These are phyloP conservation scores for Phytophthora syringae DNA, from an alignment of 352 stramenopile genomes.

Conservation along the genomic window DNA sequence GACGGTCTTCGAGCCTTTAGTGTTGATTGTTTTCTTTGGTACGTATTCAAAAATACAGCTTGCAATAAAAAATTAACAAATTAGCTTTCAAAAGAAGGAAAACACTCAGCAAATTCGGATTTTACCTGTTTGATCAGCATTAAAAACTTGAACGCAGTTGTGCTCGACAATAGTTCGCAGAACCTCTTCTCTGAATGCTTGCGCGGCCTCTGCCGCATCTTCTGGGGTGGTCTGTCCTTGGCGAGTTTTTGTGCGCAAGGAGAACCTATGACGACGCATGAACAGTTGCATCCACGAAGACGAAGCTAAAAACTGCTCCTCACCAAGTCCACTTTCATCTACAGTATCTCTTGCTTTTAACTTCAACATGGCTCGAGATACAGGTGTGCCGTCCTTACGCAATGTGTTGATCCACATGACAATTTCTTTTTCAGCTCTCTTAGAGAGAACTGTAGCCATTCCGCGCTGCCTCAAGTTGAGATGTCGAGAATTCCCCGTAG, in stretches of 20 bases:
- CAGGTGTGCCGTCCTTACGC: constrained; percentile 1
- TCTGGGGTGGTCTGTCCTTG: constrained; percentile 7
- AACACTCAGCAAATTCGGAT: not conserved
- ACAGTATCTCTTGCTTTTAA: not conserved
- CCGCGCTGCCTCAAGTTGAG: not conserved
- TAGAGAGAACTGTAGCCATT: constrained; percentile 3
- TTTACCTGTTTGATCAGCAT: constrained; percentile 9
- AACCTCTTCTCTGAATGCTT: not conserved
- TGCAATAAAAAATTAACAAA: not conserved
- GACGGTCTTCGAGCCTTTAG: constrained; percentile 12
- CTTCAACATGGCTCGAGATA: not conserved
- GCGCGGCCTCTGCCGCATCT: not conserved
- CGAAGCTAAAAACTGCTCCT: not conserved
- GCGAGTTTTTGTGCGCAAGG: not conserved
- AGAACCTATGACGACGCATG: not conserved
- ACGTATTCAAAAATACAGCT: constrained; percentile 30
- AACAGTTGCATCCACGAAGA: not conserved
- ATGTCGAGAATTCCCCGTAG: not conserved
- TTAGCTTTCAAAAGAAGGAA: not conserved
- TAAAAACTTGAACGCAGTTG: constrained; percentile 15
- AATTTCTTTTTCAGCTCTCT: constrained; percentile 3
- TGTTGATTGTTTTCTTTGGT: constrained; percentile 5
- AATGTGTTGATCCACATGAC: not conserved
- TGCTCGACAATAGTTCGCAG: constrained; percentile 2
- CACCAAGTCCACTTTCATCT: not conserved